Percentiles rank a stretch among this genome's conserved stretches.
Evolutionary conservation across 352 stramenopile species (phyloP).

Genomic region (Phytopythium vexans): DNA sequence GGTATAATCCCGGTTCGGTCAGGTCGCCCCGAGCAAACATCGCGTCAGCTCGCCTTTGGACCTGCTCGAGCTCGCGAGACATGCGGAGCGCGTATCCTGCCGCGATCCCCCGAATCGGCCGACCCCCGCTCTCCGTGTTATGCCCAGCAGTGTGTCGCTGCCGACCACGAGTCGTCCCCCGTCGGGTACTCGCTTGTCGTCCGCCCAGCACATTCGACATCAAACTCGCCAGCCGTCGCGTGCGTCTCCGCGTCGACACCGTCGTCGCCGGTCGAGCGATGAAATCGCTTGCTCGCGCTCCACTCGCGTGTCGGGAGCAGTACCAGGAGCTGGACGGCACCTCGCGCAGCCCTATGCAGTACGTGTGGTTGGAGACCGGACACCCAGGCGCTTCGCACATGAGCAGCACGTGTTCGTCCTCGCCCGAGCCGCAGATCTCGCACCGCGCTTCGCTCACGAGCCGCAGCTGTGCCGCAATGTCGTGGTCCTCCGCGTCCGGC

Average conservation of each 20-base stretch:
- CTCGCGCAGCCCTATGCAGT: conserved; percentile 56
- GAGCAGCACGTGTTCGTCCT: conserved; percentile 79
- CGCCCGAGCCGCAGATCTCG: conserved; percentile 63
- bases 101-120: conserved; percentile 57
- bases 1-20: conserved; percentile 38
- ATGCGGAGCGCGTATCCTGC: conserved; percentile 71
- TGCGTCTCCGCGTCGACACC: conserved; percentile 56
- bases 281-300: conserved; percentile 47
- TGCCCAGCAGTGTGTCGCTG: conserved; percentile 25
- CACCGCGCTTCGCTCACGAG: conserved; percentile 74
- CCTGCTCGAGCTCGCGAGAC: conserved; percentile 71
- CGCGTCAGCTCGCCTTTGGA: conserved; percentile 59
- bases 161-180: conserved; percentile 1
- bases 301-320: conserved; percentile 43
- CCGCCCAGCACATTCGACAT: conserved; percentile 67
- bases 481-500: conserved; percentile 56
- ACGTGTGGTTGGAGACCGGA: conserved; percentile 65
- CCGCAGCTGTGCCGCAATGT: conserved; percentile 59
- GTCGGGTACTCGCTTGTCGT: conserved; percentile 4
- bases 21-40: conserved; percentile 76
- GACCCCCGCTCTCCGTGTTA: conserved; percentile 22
- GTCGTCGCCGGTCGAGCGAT: conserved; percentile 53
- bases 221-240: conserved; percentile 59
- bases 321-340: conserved; percentile 74
- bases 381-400: conserved; percentile 73